Evolutionary conservation across 306 rosid species (phyloP), one percentile per base, ranked within the genome.

Genomic region (Vigna angularis): DNA sequence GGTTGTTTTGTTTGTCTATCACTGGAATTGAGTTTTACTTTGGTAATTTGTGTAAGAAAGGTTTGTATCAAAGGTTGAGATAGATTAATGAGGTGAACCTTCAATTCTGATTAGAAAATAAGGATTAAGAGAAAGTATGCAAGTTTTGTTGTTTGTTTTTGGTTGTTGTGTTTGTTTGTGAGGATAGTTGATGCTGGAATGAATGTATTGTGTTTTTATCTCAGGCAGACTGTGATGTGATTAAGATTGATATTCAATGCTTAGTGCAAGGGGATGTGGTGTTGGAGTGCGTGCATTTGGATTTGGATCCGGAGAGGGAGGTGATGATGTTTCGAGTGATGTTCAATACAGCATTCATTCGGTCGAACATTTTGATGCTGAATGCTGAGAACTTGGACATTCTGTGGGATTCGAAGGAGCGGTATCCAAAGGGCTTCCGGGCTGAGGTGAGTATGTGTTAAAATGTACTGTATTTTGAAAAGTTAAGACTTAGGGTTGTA

Each of bases 201-300:
- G 69, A 62, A 66, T 70, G 70, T 45, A 56, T 55, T 64, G 70
- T 80, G 15, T 17, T 34, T 56, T 66, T 89, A 45, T 76, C 83
- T 89, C 96, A 95, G 98, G 93, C 77, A 74, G 97, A 95, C 64
- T 92, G 96, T 79, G 98, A 90, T 85, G 98, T 95, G 86, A 95
- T 95, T 76, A 95, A 95, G 91, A 90, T 95, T 79, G 98, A 95
- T 79, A 85, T 95, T 74, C 98, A 95, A 79, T 92, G 97, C 86
- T 73, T 92, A 76, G 97, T 95, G 75, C 98, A 95, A 92, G 98
- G 98, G 81, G 98, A 95, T 87, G 97, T 95, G 69, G 98, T 95
- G 44, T 84, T 95, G 86, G 98, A 95, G 88, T 95, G 98, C 78
- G 96, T 90, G 53, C 97, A 95, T 83, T 86, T 92, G 86, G 98